These are phyloP conservation scores for Paramecium pentaurelia DNA, from an alignment of 73 alveolate genomes.

Conservation along the genomic window DNA sequence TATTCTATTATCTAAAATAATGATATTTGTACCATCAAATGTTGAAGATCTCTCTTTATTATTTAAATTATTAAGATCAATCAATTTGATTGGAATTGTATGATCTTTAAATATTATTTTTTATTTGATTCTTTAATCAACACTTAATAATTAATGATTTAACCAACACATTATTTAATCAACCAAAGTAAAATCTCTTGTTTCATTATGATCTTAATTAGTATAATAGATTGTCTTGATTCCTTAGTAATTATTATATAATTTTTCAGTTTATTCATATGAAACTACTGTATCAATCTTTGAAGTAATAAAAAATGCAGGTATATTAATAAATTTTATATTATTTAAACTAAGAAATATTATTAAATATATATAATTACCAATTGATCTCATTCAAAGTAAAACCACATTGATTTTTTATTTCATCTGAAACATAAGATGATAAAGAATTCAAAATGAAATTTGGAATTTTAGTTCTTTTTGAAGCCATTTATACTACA, in stretches of 20 bases:
- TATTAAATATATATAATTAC: background rate
- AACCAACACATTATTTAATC: background rate
- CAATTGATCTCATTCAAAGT: constrained; percentile 23
- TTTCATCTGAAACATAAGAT: background rate
- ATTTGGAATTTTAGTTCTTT: constrained; percentile 32
- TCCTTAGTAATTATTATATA: background rate
- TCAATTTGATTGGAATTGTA: constrained; percentile 7
- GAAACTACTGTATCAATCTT: constrained; percentile 2
- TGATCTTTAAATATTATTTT: background rate
- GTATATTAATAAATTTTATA: background rate
- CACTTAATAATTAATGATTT: background rate
- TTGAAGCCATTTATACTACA: constrained; percentile 16
- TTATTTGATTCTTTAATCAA: background rate
- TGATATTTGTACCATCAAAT: background rate
- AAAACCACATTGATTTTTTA: background rate
- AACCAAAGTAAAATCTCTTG: background rate
- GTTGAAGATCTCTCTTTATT: constrained; percentile 38
- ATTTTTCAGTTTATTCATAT: background rate
- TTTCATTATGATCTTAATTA: background rate
- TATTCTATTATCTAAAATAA: background rate
- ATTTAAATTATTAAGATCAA: background rate
- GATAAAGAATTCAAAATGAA: background rate
- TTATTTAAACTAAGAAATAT: background rate
- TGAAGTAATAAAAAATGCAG: constrained; percentile 19
- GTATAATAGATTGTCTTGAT: background rate